Percentiles rank a stretch among this genome's conserved stretches.
Evolutionary conservation across 345 rosid species (phyloP).

Genomic region (Gossypium arboreum): DNA sequence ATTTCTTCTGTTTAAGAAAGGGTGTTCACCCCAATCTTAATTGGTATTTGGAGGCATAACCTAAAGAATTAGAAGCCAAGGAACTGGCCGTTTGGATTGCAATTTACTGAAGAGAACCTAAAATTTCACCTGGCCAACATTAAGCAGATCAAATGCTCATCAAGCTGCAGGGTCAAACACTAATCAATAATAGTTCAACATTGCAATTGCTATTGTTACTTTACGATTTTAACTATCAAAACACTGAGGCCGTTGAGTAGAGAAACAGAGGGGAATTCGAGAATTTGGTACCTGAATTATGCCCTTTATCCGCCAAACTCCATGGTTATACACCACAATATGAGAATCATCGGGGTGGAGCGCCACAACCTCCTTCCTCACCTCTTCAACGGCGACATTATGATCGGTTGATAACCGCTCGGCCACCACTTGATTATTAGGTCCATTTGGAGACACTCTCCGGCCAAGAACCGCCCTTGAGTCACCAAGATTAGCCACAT

Average conservation of each 20-base stretch:
- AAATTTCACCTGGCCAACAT: background rate
- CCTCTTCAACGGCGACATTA: constrained; percentile 57
- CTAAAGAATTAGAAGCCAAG: too few relatives aligned
- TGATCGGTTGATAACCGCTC: constrained; percentile 61
- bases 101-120: background rate
- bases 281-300: constrained; percentile 54
- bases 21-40: background rate
- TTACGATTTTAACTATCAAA: background rate
- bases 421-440: constrained; percentile 34
- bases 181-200: background rate
- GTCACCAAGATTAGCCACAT: constrained; percentile 69
- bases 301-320: constrained; percentile 74
- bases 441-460: constrained; percentile 21
- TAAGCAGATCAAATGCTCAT: background rate
- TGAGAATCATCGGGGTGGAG: constrained; percentile 70
- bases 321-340: constrained; percentile 44
- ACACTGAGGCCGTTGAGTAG: background rate
- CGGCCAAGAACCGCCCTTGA: constrained; percentile 65
- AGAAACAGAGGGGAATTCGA: background rate
- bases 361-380: constrained; percentile 67
- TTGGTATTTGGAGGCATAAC: background rate
- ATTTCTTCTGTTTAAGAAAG: background rate
- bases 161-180: background rate
- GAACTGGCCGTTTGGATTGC: too few relatives aligned
- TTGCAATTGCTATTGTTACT: background rate